Evolutionary conservation across 2,329 filamentous ascomycete genomes (phyloP).

Genomic region (Sporothrix inflata): DNA sequence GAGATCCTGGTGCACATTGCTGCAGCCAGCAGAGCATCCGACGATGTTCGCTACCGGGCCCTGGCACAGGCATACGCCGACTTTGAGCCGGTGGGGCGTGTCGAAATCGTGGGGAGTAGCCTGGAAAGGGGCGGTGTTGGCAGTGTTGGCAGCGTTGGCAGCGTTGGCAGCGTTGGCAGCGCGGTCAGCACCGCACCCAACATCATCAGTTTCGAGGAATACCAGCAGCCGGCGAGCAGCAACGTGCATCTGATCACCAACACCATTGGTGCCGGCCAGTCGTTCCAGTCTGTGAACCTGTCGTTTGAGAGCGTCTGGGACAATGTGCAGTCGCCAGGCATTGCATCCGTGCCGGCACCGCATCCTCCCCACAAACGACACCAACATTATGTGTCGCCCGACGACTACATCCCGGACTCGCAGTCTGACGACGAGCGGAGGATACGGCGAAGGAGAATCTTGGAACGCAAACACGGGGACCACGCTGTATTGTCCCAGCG

Average conservation of each 20-base stretch:
- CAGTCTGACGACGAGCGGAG: constrained; percentile 44
- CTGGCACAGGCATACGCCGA: constrained; percentile 56
- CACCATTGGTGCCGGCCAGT: not conserved
- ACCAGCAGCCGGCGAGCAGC: not conserved
- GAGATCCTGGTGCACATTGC: constrained; percentile 62
- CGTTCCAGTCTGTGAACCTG: constrained; percentile 36
- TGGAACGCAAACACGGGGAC: not conserved
- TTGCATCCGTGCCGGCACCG: constrained; percentile 39
- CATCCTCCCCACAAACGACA: constrained; percentile 39
- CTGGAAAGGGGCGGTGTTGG: no score
- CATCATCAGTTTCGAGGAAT: not conserved
- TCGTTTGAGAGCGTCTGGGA: constrained; percentile 41
- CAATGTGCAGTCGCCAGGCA: constrained; percentile 38
- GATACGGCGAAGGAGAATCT: not conserved
- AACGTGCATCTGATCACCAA: not conserved
- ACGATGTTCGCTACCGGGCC: constrained; percentile 55
- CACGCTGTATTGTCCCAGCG: not conserved
- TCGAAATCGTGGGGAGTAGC: constrained; percentile 6
- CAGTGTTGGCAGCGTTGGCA: not conserved
- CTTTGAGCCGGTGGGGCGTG: constrained; percentile 44
- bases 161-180: not conserved
- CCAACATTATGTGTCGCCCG: constrained; percentile 25
- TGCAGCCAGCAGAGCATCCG: constrained; percentile 52
- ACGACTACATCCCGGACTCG: constrained; percentile 56
- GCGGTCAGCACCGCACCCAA: not conserved